A percentile compares a stretch with the other conserved stretches of the same genome.
Conservation (phyloP, 116 monocot genomes). For the Iris pallida region DNA sequence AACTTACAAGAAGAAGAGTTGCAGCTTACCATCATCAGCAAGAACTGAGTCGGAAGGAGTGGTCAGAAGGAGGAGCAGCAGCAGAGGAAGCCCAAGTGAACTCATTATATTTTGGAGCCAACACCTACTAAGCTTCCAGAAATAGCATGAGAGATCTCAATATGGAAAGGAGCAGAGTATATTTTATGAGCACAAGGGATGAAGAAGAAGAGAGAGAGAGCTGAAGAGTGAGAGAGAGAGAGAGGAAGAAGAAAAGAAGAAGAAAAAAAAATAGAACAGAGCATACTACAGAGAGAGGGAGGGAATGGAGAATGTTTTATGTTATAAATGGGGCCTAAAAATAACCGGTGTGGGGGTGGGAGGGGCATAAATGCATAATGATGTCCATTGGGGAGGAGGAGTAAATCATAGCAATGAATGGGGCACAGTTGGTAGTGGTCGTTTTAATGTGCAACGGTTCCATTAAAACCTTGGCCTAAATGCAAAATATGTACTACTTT, state of each 20-base stretch:
- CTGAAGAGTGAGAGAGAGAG: not conserved
- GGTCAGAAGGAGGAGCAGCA: constrained; percentile 4
- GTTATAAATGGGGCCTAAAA: too few relatives aligned
- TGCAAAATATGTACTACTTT: too few relatives aligned
- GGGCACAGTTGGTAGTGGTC: too few relatives aligned
- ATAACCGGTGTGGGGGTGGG: too few relatives aligned
- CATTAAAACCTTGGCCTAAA: too few relatives aligned
- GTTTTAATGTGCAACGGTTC: too few relatives aligned
- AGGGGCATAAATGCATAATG: too few relatives aligned
- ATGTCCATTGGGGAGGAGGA: too few relatives aligned
- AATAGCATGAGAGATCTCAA: not conserved
- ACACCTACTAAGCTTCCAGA: not conserved
- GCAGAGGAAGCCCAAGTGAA: constrained; percentile 3
- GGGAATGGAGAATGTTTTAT: not conserved
- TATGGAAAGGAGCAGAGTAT: not conserved
- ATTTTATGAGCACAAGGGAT: not conserved
- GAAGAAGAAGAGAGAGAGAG: not conserved
- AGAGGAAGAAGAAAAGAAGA: not conserved
- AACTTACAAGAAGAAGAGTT: not conserved
- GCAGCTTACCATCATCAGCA: constrained; percentile 18
- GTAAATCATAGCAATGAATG: too few relatives aligned
- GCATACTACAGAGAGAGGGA: not conserved
- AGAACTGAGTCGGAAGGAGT: constrained; percentile 1
- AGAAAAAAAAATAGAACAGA: not conserved
- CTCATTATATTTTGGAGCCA: constrained; percentile 7